Percentiles rank a stretch among this genome's conserved stretches.
phyloP scores from a whole-genome alignment of 805 yeast genomes.

The Deakozyma indianensis region DNA sequence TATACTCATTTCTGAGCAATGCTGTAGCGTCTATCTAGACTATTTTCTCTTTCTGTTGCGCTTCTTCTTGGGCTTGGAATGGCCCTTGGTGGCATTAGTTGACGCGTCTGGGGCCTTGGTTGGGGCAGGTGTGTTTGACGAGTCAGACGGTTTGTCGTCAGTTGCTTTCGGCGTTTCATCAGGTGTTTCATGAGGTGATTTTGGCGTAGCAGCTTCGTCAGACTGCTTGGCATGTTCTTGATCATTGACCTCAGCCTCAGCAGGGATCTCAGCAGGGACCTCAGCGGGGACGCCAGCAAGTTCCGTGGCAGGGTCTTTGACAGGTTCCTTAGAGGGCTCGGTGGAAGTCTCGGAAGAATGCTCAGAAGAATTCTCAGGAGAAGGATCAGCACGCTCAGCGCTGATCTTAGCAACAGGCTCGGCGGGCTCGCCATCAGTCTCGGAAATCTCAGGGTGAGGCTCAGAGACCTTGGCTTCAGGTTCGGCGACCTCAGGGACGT shows the following conservation, averaged over 20 bases:
- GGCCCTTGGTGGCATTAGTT: background rate
- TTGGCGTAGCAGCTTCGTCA: background rate
- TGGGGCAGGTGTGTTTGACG: background rate
- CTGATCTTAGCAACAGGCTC: background rate
- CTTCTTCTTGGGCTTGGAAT: slow-evolving; percentile 3
- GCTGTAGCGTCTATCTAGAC: background rate
- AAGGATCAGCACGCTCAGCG: background rate
- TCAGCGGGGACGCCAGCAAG: background rate
- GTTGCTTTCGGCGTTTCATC: background rate
- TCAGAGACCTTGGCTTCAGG: background rate
- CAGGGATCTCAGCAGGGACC: background rate
- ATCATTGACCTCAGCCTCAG: background rate
- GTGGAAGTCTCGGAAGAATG: slow-evolving; percentile 7
- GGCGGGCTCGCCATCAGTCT: background rate
- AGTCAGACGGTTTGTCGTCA: background rate
- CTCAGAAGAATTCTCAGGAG: background rate
- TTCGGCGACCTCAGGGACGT: background rate
- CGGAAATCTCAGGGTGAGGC: slow-evolving; percentile 8
- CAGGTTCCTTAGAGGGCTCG: background rate
- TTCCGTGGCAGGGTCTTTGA: background rate
- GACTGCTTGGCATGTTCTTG: background rate
- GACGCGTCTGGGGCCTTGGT: background rate
- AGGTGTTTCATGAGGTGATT: background rate
- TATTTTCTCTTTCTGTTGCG: slow-evolving; percentile 5
- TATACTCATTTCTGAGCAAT: background rate